Conservation (phyloP, 306 rosid genomes). For the Nissolia schottii region DNA sequence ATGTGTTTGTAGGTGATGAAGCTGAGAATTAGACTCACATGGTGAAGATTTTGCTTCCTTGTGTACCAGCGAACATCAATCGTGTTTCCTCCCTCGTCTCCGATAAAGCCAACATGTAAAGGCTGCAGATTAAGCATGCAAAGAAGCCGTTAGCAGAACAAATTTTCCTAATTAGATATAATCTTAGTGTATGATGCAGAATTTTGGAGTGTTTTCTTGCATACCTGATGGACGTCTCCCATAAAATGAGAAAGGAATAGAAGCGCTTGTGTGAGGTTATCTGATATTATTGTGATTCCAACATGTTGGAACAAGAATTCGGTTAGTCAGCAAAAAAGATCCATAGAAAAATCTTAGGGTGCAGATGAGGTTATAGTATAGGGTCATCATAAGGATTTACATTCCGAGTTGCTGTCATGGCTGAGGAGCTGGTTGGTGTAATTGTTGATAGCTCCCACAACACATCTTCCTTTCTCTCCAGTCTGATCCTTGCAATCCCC, state of each 20-base stretch:
- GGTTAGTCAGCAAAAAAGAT: background rate
- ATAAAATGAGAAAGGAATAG: constrained; percentile 78
- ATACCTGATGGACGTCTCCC: constrained; percentile 92
- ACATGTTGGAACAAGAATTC: background rate
- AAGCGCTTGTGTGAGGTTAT: constrained; percentile 89
- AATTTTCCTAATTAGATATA: background rate
- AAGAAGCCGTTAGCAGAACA: background rate
- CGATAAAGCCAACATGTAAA: constrained; percentile 84
- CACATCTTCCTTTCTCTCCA: constrained; percentile 58
- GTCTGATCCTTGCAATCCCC: constrained; percentile 81
- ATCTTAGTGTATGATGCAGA: background rate
- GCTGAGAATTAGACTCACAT: constrained; percentile 42
- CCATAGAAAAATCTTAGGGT: background rate
- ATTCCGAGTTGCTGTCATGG: constrained; percentile 26
- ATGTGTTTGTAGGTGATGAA: background rate
- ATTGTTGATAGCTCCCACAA: constrained; percentile 66
- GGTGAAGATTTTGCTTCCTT: constrained; percentile 81
- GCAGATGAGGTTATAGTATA: background rate
- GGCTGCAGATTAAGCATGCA: constrained; percentile 52
- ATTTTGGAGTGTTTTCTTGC: background rate
- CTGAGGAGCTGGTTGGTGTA: constrained; percentile 67
- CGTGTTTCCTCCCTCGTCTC: constrained; percentile 76
- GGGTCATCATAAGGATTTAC: constrained; percentile 29
- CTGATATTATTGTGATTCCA: constrained; percentile 32
- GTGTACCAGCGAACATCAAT: constrained; percentile 77